These are phyloP conservation scores for Lasiosphaeris hirsuta DNA, from an alignment of 495 filamentous ascomycete genomes.

Conservation along the genomic window DNA sequence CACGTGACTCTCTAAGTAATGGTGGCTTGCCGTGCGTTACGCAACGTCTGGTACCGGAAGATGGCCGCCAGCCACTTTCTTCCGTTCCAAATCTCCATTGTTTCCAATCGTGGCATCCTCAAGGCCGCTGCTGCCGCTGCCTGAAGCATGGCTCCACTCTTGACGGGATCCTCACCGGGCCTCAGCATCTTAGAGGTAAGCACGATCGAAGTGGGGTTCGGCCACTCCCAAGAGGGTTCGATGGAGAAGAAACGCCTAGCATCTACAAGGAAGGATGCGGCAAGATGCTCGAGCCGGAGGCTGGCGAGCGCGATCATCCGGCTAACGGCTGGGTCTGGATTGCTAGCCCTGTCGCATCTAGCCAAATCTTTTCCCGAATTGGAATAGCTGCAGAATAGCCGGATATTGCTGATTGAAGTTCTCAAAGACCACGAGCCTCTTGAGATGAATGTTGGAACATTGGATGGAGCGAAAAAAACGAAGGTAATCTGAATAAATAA, in stretches of 20 bases:
- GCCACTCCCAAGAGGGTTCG: conserved; percentile 35
- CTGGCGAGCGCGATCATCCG: conserved; percentile 26
- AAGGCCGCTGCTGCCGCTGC: conserved; percentile 17
- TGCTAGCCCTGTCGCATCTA: conserved; percentile 24
- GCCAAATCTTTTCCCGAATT: conserved; percentile 9
- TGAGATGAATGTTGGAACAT: conserved; percentile 23
- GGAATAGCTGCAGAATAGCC: conserved; percentile 22
- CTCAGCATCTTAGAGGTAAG: conserved; percentile 32
- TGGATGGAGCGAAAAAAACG: conserved; percentile 29
- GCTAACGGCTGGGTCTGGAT: conserved; percentile 25
- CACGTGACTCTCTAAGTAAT: conserved; percentile 1
- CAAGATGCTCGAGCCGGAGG: conserved; percentile 35
- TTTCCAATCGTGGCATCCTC: conserved; percentile 1
- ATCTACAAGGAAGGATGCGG: conserved; percentile 37
- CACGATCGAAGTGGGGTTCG: conserved; percentile 32
- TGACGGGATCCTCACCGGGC: conserved; percentile 20
- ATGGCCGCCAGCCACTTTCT: not conserved
- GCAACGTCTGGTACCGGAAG: not conserved
- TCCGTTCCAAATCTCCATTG: conserved; percentile 2
- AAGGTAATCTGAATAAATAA: too few relatives aligned
- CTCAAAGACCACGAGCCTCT: conserved; percentile 31
- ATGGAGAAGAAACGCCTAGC: conserved; percentile 34
- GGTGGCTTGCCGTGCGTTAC: not conserved
- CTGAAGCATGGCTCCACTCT: conserved; percentile 32
- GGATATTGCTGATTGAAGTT: conserved; percentile 33